Conservation (phyloP, 2,329 filamentous ascomycete genomes). For the Botrytis fragariae region DNA sequence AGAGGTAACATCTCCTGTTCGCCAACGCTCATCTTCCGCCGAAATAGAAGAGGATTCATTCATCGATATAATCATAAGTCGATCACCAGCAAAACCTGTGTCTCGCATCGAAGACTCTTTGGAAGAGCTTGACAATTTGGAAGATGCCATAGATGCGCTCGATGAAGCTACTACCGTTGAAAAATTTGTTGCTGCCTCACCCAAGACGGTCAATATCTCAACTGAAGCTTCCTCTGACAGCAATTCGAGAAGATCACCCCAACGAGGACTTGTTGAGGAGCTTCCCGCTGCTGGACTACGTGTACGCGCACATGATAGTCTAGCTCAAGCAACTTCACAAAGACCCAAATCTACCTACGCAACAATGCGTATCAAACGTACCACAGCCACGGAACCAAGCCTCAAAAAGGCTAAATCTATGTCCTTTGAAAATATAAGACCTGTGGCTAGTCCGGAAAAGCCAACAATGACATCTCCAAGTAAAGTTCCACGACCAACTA, state of each 20-base stretch:
- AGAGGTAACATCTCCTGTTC: constrained; percentile 9
- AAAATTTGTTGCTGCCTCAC: constrained; percentile 24
- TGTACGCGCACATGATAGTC: not conserved
- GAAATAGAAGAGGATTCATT: constrained; percentile 38
- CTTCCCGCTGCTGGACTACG: not conserved
- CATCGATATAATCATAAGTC: constrained; percentile 40
- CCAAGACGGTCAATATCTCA: constrained; percentile 1
- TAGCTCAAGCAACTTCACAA: constrained; percentile 31
- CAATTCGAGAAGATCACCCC: not conserved
- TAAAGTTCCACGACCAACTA: constrained; percentile 40
- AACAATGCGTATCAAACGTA: constrained; percentile 45
- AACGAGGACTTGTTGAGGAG: constrained; percentile 8
- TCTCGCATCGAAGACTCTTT: constrained; percentile 62
- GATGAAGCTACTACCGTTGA: constrained; percentile 33
- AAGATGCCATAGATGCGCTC: constrained; percentile 56
- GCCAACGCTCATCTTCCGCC: not conserved
- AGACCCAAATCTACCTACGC: constrained; percentile 40
- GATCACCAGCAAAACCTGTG: constrained; percentile 41
- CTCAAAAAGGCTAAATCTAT: constrained; percentile 35
- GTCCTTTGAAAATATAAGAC: constrained; percentile 26
- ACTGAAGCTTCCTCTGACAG: constrained; percentile 8
- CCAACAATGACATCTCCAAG: constrained; percentile 32
- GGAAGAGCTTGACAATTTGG: constrained; percentile 59
- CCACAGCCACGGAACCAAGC: constrained; percentile 27
- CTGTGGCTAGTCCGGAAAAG: constrained; percentile 30